Base-by-base conservation (phyloP, 2,329 filamentous ascomycete genomes). In the Coleophoma crateriformis region DNA sequence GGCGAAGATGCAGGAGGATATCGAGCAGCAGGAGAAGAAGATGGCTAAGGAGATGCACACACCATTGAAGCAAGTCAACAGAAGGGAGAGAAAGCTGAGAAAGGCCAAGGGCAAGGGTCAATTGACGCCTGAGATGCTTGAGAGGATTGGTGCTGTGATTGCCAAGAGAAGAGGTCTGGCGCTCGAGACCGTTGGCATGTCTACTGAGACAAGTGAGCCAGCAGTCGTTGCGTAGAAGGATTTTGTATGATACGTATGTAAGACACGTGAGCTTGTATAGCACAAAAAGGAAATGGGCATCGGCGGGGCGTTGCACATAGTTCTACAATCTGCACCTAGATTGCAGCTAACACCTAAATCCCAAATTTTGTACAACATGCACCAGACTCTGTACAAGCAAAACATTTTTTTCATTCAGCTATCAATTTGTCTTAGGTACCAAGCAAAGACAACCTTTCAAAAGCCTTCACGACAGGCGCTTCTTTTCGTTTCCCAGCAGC, bases 1-100 rank as follows among this genome's bases (percentile, higher is more conserved):
- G 57, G 71, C 74, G 68, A 85, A 84, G 74, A 74, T 81, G 66
- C 70, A 74, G 51, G 77, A 85, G 65, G 84, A 80, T 52, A 67
- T 68, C 44, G 70, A 69, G 54, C 65, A 68, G 59, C 66, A 71
- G 42, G 58, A 51, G 17, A 58, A 56, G 51, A 59, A 57, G 50
- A 33, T 50, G 42, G 42, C 49, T 6, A 48, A 52, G 34, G 33
- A 57, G 48, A 66, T 67, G 64, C 51, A 54, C 22, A 66, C 62
- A 8, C 65, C 65, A 39, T 35, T 66, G 33, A 61, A 61, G 43
- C 61, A 66, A 38, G 46, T 60, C 34, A 63, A 64, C 35, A 57
- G 56, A 35, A 53, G 50, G 14, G 59, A 58, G 47, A 56, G 60
- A 48, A 56, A 59, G 48, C 13, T 57, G 53, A 60, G 51, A 45